These are phyloP conservation scores for Penicillium soppii DNA, from an alignment of 495 filamentous ascomycete genomes.

Conservation along the genomic window DNA sequence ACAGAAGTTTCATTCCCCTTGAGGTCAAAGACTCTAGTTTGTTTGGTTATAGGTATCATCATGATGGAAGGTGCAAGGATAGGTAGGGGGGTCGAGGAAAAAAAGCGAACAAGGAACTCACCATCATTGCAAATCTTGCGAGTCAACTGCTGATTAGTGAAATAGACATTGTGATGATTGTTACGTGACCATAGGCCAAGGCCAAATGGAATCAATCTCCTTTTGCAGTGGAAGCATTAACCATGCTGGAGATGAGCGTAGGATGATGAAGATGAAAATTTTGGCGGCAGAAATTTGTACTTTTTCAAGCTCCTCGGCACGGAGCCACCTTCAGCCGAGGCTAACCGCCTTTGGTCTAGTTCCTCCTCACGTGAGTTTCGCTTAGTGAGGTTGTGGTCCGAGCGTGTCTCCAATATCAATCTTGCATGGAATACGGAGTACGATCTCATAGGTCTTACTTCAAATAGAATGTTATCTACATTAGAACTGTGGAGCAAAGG, in stretches of 20 bases:
- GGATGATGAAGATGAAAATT: conserved; percentile 17
- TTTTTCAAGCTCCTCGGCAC: conserved; percentile 23
- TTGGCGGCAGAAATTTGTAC: conserved; percentile 20
- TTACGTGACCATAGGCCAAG: background rate
- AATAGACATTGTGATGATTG: background rate
- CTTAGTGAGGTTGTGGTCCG: too few species aligned
- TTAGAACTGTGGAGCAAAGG: too few species aligned
- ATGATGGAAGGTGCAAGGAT: conserved; percentile 31
- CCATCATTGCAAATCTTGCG: conserved; percentile 12
- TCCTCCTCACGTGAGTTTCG: background rate
- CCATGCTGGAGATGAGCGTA: conserved; percentile 16
- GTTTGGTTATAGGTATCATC: conserved; percentile 80
- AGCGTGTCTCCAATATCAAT: too few species aligned
- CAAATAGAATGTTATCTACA: too few species aligned
- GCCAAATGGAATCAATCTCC: background rate
- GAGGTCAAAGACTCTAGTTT: conserved; percentile 99
- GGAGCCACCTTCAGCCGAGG: conserved; percentile 8
- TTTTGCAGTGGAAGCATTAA: conserved; percentile 17
- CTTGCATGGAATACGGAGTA: too few species aligned
- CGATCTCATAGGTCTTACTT: too few species aligned
- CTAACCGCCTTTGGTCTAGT: conserved; percentile 7
- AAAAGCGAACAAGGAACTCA: conserved; percentile 12
- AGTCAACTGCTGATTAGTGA: background rate
- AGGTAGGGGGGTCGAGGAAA: conserved; percentile 2
- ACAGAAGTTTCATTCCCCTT: conserved; percentile 85